A percentile compares a stretch with the other conserved stretches of the same genome.
Evolutionary conservation across 2,329 filamentous ascomycete genomes (phyloP).

Genomic region (Xylaria multiplex): DNA sequence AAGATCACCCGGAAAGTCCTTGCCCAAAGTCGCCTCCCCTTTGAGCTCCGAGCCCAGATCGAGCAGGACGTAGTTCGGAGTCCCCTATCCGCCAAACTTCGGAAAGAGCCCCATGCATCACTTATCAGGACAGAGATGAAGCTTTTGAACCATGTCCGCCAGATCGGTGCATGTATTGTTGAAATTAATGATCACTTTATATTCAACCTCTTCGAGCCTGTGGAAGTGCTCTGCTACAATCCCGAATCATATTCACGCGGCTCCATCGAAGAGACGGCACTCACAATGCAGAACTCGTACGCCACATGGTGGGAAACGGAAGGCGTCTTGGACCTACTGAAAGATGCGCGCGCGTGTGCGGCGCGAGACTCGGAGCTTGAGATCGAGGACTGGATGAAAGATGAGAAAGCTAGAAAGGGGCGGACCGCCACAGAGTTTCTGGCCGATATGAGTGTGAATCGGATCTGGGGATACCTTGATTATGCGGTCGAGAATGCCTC

Average conservation of each 20-base stretch:
- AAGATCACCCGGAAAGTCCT: constrained; percentile 40
- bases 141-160: constrained; percentile 25
- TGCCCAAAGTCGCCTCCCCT: constrained; percentile 33
- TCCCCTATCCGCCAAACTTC: constrained; percentile 39
- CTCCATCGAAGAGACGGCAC: constrained; percentile 33
- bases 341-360: constrained; percentile 35
- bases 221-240: constrained; percentile 24
- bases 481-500: constrained; percentile 38
- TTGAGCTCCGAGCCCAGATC: constrained; percentile 38
- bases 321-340: constrained; percentile 40
- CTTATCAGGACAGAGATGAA: constrained; percentile 27
- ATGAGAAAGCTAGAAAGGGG: constrained; percentile 1
- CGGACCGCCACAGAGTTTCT: constrained; percentile 28
- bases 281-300: constrained; percentile 40
- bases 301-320: constrained; percentile 40
- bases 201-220: constrained; percentile 34
- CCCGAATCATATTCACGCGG: constrained; percentile 22
- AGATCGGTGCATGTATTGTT: constrained; percentile 8
- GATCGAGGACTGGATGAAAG: neutral
- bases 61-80: constrained; percentile 41
- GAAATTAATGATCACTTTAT: constrained; percentile 31
- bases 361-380: constrained; percentile 11
- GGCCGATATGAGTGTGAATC: constrained; percentile 26
- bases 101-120: constrained; percentile 13
- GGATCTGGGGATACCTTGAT: constrained; percentile 38